Percentiles rank a stretch among this genome's conserved stretches.
phyloP scores from a whole-genome alignment of 306 rosid species.

The Acacia acuminata region DNA sequence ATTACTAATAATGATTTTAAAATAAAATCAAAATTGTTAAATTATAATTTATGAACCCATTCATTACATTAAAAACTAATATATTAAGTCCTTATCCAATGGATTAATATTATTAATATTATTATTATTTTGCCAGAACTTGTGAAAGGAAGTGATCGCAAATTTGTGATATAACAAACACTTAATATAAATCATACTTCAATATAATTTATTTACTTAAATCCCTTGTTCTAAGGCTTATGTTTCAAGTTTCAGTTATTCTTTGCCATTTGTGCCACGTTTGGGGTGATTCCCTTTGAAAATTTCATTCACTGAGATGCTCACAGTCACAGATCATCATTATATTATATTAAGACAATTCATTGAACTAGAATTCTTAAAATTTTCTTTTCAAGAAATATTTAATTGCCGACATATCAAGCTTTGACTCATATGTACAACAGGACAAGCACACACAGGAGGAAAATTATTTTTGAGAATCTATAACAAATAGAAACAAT shows the following conservation, averaged over 20 bases:
- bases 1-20: no score
- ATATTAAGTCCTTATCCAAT: no score
- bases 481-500: background rate
- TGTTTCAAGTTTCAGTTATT: background rate
- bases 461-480: background rate
- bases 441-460: background rate
- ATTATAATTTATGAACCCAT: background rate
- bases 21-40: background rate
- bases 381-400: background rate
- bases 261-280: background rate
- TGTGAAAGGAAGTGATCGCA: background rate
- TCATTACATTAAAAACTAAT: background rate
- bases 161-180: background rate
- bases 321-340: no score
- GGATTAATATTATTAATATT: no score
- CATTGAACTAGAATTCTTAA: background rate
- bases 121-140: no score
- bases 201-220: background rate
- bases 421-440: background rate
- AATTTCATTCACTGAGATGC: background rate
- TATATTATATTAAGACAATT: background rate
- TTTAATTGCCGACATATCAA: background rate
- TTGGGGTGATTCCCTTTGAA: background rate
- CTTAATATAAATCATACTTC: background rate
- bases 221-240: background rate